These are phyloP conservation scores for Penicillium sp. DNA, from an alignment of 2,329 filamentous ascomycete species.

Conservation along the genomic window DNA sequence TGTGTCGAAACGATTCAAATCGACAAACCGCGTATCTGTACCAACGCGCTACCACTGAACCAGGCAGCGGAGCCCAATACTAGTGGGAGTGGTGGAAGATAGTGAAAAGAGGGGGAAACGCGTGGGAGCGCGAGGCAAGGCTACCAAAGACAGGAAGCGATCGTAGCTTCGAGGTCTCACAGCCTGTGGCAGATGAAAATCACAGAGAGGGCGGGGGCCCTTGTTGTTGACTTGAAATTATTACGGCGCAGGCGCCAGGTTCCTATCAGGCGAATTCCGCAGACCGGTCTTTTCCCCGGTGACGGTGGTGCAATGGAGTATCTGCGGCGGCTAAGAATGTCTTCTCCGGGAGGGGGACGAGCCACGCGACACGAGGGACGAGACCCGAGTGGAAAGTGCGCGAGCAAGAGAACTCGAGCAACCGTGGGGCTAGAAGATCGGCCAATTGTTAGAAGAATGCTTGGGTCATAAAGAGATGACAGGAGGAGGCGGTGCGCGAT, in stretches of 20 bases:
- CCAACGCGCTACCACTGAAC: conserved; percentile 32
- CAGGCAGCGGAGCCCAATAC: conserved; percentile 24
- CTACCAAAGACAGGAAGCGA: conserved; percentile 13
- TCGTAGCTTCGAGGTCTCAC: conserved; percentile 10
- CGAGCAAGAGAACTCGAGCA: conserved; percentile 6
- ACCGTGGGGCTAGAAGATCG: conserved; percentile 3
- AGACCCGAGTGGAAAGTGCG: conserved; percentile 13
- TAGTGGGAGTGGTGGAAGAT: conserved; percentile 15
- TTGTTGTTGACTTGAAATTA: background rate
- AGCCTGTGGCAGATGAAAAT: background rate
- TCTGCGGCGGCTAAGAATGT: conserved; percentile 6
- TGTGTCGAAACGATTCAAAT: conserved; percentile 24
- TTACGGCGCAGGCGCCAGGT: background rate
- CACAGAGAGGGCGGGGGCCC: too few relatives aligned
- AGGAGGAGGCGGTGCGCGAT: conserved; percentile 8
- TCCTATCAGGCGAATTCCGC: conserved; percentile 2
- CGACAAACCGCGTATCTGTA: conserved; percentile 13
- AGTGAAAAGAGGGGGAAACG: background rate
- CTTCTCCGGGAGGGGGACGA: conserved; percentile 7
- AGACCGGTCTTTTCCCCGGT: conserved; percentile 3
- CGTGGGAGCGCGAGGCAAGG: conserved; percentile 9
- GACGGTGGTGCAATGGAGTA: conserved; percentile 9
- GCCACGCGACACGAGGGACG: conserved; percentile 17
- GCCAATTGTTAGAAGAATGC: conserved; percentile 9
- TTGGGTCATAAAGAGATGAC: conserved; percentile 4